Conservation (phyloP, 306 rosid species). For the Crataegus laevigata region DNA sequence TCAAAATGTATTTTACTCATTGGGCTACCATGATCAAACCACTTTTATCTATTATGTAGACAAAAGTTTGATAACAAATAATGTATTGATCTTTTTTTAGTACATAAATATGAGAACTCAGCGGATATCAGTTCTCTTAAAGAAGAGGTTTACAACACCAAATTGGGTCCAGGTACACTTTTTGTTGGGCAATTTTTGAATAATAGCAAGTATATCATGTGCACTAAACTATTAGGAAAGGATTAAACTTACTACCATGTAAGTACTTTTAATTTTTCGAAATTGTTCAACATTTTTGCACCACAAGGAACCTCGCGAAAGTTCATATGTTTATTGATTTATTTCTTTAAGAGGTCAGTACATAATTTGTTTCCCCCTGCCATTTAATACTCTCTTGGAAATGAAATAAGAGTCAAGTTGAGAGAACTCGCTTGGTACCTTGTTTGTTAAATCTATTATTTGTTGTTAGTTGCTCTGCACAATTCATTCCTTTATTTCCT, state of each 20-base stretch:
- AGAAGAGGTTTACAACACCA: constrained; percentile 84
- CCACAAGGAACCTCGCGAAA: constrained; percentile 98
- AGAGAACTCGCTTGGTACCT: neutral
- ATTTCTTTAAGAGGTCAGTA: constrained; percentile 83
- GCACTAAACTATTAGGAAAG: neutral
- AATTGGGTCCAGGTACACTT: constrained; percentile 84
- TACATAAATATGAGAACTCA: constrained; percentile 77
- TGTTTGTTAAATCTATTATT: neutral
- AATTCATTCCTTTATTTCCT: constrained; percentile 6
- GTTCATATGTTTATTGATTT: constrained; percentile 95
- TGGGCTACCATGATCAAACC: neutral
- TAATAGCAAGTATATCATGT: neutral
- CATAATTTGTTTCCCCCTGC: constrained; percentile 9
- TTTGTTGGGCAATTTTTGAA: constrained; percentile 3
- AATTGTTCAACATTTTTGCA: constrained; percentile 28
- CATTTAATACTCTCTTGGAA: neutral
- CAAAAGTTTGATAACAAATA: neutral
- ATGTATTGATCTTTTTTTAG: constrained; percentile 36
- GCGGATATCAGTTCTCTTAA: constrained; percentile 71
- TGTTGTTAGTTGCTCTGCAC: neutral
- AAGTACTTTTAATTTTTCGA: constrained; percentile 17
- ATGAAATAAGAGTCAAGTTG: constrained; percentile 9
- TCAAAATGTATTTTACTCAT: neutral
- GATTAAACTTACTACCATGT: constrained; percentile 1
- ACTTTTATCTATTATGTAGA: neutral